A percentile compares a stretch with the other conserved stretches of the same genome.
These are phyloP conservation scores for Casuarina glauca DNA, from an alignment of 306 rosid species.

Conservation along the genomic window DNA sequence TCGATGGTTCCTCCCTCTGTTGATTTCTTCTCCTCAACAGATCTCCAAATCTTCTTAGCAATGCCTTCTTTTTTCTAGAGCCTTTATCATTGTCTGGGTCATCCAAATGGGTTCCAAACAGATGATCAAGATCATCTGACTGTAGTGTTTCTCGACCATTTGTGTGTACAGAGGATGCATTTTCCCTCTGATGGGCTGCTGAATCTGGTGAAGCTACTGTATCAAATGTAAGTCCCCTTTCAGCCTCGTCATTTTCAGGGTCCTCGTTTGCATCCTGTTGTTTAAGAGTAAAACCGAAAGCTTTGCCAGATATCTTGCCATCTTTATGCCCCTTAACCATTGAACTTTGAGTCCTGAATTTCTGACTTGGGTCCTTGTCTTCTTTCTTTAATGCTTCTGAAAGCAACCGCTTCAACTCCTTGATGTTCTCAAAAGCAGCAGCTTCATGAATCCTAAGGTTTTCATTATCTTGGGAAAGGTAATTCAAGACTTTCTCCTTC, in stretches of 20 bases:
- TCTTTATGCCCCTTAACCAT: slow-evolving; percentile 30
- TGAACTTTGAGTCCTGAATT: background rate
- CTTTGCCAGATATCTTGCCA: background rate
- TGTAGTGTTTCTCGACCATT: slow-evolving; percentile 38
- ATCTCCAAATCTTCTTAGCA: slow-evolving; percentile 79
- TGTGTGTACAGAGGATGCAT: slow-evolving; percentile 14
- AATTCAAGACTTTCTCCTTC: slow-evolving; percentile 39
- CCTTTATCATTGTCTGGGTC: slow-evolving; percentile 49
- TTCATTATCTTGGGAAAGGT: slow-evolving; percentile 60
- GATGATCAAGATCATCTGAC: slow-evolving; percentile 46
- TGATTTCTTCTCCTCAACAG: slow-evolving; percentile 58
- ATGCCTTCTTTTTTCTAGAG: slow-evolving; percentile 72
- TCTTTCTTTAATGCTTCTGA: slow-evolving; percentile 46
- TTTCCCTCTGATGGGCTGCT: slow-evolving; percentile 30
- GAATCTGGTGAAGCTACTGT: slow-evolving; percentile 42
- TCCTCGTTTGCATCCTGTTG: slow-evolving; percentile 39
- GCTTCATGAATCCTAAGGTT: slow-evolving; percentile 58
- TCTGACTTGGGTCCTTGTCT: slow-evolving; percentile 33
- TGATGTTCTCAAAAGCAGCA: slow-evolving; percentile 61
- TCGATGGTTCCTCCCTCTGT: slow-evolving; percentile 38
- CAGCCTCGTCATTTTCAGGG: slow-evolving; percentile 41
- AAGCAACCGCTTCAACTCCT: slow-evolving; percentile 58
- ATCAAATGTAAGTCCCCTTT: slow-evolving; percentile 64
- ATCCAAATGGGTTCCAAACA: slow-evolving; percentile 48
- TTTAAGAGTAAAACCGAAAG: slow-evolving; percentile 36